Percentiles rank a stretch among this genome's conserved stretches.
These are phyloP conservation scores for Leishmania lainsoni DNA, from an alignment of 208 protist genomes.

Conservation along the genomic window DNA sequence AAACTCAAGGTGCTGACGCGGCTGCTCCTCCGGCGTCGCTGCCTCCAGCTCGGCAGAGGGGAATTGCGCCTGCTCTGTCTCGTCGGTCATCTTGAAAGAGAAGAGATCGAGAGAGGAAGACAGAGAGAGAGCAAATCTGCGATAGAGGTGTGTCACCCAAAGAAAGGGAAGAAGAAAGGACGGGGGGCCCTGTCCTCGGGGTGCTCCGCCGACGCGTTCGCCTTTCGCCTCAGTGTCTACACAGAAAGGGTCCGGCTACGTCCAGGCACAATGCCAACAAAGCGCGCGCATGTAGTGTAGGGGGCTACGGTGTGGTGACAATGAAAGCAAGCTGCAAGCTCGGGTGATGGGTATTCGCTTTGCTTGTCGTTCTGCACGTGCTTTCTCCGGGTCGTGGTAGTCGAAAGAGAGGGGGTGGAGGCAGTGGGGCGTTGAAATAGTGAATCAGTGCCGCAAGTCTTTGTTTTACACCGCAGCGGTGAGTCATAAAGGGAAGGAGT, in stretches of 20 bases:
- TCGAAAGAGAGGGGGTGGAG: not conserved
- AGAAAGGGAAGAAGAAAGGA: constrained; percentile 20
- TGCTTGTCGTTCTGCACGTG: not conserved
- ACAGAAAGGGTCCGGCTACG: not conserved
- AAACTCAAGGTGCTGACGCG: not conserved
- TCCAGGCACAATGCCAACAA: not conserved
- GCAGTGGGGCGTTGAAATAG: not conserved
- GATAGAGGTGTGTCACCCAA: not conserved
- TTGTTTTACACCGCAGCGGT: not conserved
- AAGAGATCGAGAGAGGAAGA: not conserved
- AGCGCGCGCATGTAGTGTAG: not conserved
- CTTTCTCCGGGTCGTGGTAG: not conserved
- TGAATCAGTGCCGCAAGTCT: not conserved
- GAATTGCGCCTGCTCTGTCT: constrained; percentile 12
- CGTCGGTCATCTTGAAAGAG: constrained; percentile 11
- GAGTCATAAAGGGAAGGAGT: not conserved
- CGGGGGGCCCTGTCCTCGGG: not conserved
- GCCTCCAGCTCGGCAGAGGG: not conserved
- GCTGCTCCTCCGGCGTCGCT: not conserved
- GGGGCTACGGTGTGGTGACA: not conserved
- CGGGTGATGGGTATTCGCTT: not conserved
- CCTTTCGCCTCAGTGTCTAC: constrained; percentile 8
- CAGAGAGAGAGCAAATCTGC: not conserved
- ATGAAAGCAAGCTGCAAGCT: not conserved
- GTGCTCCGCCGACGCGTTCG: not conserved